Conservation (phyloP, 495 filamentous ascomycete species). For the Penicillium mononematosum region DNA sequence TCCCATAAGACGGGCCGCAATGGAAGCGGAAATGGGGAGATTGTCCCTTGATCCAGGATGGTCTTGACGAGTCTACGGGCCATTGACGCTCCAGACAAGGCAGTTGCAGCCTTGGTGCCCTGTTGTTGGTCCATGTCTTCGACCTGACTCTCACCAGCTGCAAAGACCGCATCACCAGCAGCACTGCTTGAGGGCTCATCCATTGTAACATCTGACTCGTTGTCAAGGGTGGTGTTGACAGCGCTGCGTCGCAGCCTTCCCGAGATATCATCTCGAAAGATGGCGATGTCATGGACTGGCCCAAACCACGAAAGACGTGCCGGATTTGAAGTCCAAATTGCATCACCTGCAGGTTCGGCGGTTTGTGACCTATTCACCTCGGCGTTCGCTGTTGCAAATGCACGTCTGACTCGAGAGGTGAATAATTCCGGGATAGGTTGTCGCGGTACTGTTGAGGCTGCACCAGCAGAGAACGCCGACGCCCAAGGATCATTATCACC, state of each 20-base stretch:
- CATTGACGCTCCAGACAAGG: constrained; percentile 52
- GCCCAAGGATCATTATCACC: constrained; percentile 96
- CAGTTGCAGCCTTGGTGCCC: constrained; percentile 18
- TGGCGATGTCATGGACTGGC: constrained; percentile 75
- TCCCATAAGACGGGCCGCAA: constrained; percentile 86
- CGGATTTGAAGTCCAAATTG: constrained; percentile 86
- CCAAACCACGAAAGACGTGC: constrained; percentile 78
- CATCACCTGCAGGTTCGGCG: constrained; percentile 60
- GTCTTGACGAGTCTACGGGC: constrained; percentile 90
- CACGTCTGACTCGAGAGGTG: constrained; percentile 76
- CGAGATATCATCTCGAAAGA: constrained; percentile 83
- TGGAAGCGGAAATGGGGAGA: constrained; percentile 79
- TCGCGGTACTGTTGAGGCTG: constrained; percentile 69
- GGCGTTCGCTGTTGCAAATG: constrained; percentile 71
- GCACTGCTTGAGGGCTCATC: background rate
- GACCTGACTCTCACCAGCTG: constrained; percentile 5
- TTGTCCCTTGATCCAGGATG: constrained; percentile 83
- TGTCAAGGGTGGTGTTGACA: constrained; percentile 51
- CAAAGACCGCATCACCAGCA: constrained; percentile 10
- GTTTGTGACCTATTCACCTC: constrained; percentile 50
- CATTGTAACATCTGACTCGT: constrained; percentile 15
- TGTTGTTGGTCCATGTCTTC: constrained; percentile 19
- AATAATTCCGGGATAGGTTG: constrained; percentile 80
- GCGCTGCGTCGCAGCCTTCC: constrained; percentile 71
- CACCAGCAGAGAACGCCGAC: constrained; percentile 81